Evolutionary conservation across 148 eudicot species (phyloP).

Genomic region (Linanthus parryae): DNA sequence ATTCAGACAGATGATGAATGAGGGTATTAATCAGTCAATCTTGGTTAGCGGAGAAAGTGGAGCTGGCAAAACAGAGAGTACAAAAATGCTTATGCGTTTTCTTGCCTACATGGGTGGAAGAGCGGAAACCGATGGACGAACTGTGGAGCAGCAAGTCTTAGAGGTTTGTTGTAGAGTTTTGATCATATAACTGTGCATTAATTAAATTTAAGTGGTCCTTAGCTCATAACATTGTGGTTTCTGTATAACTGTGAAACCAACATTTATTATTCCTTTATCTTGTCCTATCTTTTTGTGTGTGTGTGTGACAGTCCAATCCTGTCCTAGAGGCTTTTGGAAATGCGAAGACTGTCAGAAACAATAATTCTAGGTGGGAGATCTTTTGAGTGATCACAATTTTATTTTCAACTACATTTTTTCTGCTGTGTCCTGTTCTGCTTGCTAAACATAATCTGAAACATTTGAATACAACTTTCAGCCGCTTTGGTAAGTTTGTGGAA

Average conservation of each 20-base stretch:
- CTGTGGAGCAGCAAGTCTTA: constrained; percentile 59
- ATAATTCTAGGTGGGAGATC: constrained; percentile 48
- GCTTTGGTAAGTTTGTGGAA: constrained; percentile 69
- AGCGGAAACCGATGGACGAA: constrained; percentile 36
- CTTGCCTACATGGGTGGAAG: constrained; percentile 69
- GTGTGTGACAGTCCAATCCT: constrained; percentile 48
- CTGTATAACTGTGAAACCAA: not conserved
- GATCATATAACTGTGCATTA: too few species aligned
- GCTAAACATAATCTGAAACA: constrained; percentile 6
- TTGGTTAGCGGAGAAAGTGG: constrained; percentile 77
- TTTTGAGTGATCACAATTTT: not conserved
- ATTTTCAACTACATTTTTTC: not conserved
- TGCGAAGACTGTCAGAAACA: constrained; percentile 72
- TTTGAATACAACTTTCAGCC: constrained; percentile 28
- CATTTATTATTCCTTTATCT: constrained; percentile 10
- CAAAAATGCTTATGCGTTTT: constrained; percentile 65
- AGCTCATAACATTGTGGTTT: too few species aligned
- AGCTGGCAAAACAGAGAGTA: constrained; percentile 67
- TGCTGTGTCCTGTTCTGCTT: not conserved
- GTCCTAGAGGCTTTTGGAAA: constrained; percentile 73
- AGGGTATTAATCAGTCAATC: constrained; percentile 54
- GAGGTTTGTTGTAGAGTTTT: constrained; percentile 32
- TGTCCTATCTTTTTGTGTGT: constrained; percentile 5
- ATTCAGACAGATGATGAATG: constrained; percentile 54
- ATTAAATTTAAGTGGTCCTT: too few species aligned